Base-by-base conservation (phyloP, 2,329 filamentous ascomycete genomes). In the Colletotrichum australisinense region DNA sequence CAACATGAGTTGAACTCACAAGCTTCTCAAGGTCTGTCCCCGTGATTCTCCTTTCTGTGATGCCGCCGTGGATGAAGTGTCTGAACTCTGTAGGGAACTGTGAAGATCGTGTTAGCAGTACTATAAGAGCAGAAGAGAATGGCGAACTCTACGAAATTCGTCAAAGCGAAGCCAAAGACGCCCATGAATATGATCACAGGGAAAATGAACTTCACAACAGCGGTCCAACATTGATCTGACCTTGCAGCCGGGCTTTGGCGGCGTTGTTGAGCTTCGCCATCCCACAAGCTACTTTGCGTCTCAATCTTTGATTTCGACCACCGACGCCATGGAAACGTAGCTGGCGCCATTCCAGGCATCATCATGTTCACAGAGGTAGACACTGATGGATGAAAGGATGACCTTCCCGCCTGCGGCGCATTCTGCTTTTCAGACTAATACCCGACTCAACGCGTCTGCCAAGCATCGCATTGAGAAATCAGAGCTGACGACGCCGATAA, bases 11-110 rank as follows among this genome's bases (percentile, higher is more conserved):
- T 11, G 65, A 38, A 1, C 19, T 7, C 12, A 24, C n/a, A 16
- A 73, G 24, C 16, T 49, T n/a, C 28, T 59, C 70, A 22, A 75
- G 56, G 8, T 46, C 46, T 16, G 52, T 19, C 4, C 32, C 28
- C 1, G 70, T 19, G 9, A 75, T 55, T 24, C 22, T 26, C 16
- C 64, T 53, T 35, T 56, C 35, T 4, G 64, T 19, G n/a, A 7
- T 11, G 12, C 26, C 12, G 5, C 26, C 63, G 5, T 14, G 52
- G 11, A 46, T 5, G 4, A 67, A 58, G 35, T 24, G 35, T 2
- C 28, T 14, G 2, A 63, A 11, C 28, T 72, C 32, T 26, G 24
- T n/a, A 24, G 63, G 59, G 9, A 55, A 59, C 68, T 72, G 32
- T 6, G 22, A 28, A 22, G 16, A 28, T 22, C 12, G 26, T 5